Evolutionary conservation across 140 eudicot genomes (phyloP), one percentile per base, ranked within the genome.

Genomic region (Erigeron philadelphicus): DNA sequence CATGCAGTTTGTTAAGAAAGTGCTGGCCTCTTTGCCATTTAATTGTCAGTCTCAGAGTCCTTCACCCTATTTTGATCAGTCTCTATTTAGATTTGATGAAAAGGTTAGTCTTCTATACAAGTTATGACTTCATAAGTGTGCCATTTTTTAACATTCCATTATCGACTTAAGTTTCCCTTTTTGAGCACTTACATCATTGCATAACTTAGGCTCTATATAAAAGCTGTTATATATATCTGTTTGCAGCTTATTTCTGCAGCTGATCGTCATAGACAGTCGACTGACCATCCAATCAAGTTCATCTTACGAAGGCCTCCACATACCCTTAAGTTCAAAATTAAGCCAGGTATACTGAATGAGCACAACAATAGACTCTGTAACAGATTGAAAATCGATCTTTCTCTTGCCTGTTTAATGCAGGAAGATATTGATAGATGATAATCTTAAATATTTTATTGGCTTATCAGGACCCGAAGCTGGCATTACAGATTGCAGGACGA

Each of bases 11-110:
- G 88, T 87, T 74, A 94, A 89, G 97, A 94, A 94, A 86, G 87
- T 86, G 77, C 57, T 94, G 80, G 80, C 81, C 50, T 81, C 89
- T 68, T 78, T 94, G 85, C 99, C 99, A 11, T 86, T 78, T 71
- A 81, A 77, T 73, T 94, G 97, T 79, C 99, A 94, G 74, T 89
- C 96, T 53, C 96, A 87, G 76, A 94, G 99, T 64, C 99, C 99
- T 62, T 94, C 99, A 41, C 97, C 99, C 9, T 94, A 94, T 72
- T 89, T 94, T 75, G 99, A 94, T 75, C 97, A 94, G 67, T 87
- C 97, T 46, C 84, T 94, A 72, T 94, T 85, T 78, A 83, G 99
- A 76, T 94, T 79, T 63, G 99, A 94, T 74, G 99, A 94, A 70
- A 94, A 94, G 99, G 99, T 93, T 71, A 10, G 76, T 21, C 64